Conservation (phyloP, 441 rosid genomes). For the Erodium trifolium region DNA sequence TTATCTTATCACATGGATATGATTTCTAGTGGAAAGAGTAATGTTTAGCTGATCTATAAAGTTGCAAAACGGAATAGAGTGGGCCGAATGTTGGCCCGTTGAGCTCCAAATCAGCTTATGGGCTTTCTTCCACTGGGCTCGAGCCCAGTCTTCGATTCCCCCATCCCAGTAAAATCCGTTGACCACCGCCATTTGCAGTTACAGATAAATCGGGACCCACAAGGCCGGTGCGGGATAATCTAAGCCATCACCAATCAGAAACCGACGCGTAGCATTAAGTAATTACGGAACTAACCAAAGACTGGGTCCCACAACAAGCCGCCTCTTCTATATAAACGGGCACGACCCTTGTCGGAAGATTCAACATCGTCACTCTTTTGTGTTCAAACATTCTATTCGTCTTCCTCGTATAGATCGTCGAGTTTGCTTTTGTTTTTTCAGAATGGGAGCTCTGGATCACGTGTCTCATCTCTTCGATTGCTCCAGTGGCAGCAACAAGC, state of each 20-base stretch:
- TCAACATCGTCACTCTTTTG: neutral
- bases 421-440: neutral
- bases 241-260: neutral
- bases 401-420: neutral
- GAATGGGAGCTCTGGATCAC: conserved; percentile 86
- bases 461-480: conserved; percentile 64
- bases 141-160: neutral
- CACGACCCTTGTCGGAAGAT: no score
- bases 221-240: neutral
- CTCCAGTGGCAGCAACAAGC: conserved; percentile 41
- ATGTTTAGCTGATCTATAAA: no score
- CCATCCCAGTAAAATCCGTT: neutral
- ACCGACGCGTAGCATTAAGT: neutral
- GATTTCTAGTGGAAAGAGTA: no score
- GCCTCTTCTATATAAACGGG: no score
- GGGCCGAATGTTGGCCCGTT: neutral
- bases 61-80: neutral
- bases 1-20: no score
- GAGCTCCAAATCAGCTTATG: neutral
- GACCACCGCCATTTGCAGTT: neutral
- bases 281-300: no score
- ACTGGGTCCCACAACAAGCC: no score
- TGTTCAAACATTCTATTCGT: neutral
- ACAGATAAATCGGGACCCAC: neutral
- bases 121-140: neutral